Conservation (phyloP, 305 asterid species). For the Fraxinus angustifolia region DNA sequence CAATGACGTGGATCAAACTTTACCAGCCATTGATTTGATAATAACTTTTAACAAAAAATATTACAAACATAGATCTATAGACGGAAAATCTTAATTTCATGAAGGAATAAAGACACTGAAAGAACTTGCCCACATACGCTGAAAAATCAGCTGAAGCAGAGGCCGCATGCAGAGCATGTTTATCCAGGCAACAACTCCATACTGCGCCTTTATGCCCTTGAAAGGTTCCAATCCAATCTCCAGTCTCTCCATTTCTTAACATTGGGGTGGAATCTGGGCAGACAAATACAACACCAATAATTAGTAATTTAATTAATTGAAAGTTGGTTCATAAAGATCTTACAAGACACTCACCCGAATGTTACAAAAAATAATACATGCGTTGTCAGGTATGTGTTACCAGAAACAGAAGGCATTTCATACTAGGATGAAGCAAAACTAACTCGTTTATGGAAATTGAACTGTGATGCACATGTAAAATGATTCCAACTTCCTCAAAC, state of each 20-base stretch:
- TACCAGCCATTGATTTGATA: not conserved
- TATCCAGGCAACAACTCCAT: slow-evolving; percentile 92
- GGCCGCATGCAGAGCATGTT: slow-evolving; percentile 82
- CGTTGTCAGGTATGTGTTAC: not conserved
- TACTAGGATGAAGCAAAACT: not conserved
- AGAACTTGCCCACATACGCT: slow-evolving; percentile 52
- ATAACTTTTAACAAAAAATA: not conserved
- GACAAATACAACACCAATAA: slow-evolving; percentile 4
- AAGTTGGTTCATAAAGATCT: not conserved
- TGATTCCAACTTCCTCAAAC: not conserved
- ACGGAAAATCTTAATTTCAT: not conserved
- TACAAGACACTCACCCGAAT: not conserved
- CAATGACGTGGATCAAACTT: not conserved
- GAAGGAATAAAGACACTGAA: not conserved
- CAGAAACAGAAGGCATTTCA: not conserved
- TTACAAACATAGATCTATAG: not conserved
- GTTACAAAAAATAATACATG: not conserved
- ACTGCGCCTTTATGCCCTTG: slow-evolving; percentile 99
- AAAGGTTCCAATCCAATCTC: slow-evolving; percentile 98
- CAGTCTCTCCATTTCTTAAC: slow-evolving; percentile 97
- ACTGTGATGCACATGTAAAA: not conserved
- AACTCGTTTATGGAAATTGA: not conserved
- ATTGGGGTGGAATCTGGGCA: slow-evolving; percentile 78
- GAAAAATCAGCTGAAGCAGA: slow-evolving; percentile 97
- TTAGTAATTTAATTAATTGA: not conserved